Evolutionary conservation across 176 grass and related monocot genomes (phyloP).

Genomic region (Aegilops longissima): DNA sequence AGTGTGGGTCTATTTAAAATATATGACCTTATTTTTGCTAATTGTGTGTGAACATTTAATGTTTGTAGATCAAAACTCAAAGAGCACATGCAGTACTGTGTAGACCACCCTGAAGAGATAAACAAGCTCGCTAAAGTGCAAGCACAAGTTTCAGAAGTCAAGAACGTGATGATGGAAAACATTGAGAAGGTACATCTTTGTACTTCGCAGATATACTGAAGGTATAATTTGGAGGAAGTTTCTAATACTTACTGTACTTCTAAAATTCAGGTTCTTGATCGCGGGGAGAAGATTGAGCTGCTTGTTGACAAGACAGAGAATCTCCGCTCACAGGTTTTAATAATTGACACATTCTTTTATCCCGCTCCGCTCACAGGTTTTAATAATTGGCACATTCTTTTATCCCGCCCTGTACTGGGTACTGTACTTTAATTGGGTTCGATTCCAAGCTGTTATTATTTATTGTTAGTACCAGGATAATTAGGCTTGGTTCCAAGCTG

Average conservation of each 20-base stretch:
- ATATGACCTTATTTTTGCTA: not conserved
- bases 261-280: constrained; percentile 68
- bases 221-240: not conserved
- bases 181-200: constrained; percentile 66
- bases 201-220: not conserved
- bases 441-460: not conserved
- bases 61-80: constrained; percentile 78
- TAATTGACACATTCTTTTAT: not conserved
- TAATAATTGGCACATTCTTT: not conserved
- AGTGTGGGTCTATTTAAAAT: not conserved
- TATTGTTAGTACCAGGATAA: not conserved
- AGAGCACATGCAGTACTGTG: constrained; percentile 96
- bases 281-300: constrained; percentile 88
- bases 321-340: constrained; percentile 65
- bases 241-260: not conserved
- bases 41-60: not conserved
- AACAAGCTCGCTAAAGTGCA: constrained; percentile 86
- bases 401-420: not conserved
- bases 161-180: constrained; percentile 96
- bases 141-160: constrained; percentile 97
- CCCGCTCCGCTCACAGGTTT: constrained; percentile 62
- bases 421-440: not conserved
- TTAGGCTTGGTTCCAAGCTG: not conserved
- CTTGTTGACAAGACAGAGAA: constrained; percentile 94
- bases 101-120: constrained; percentile 91